Evolutionary conservation across 148 eudicot species (phyloP).

Genomic region (Amaranthus cruentus): DNA sequence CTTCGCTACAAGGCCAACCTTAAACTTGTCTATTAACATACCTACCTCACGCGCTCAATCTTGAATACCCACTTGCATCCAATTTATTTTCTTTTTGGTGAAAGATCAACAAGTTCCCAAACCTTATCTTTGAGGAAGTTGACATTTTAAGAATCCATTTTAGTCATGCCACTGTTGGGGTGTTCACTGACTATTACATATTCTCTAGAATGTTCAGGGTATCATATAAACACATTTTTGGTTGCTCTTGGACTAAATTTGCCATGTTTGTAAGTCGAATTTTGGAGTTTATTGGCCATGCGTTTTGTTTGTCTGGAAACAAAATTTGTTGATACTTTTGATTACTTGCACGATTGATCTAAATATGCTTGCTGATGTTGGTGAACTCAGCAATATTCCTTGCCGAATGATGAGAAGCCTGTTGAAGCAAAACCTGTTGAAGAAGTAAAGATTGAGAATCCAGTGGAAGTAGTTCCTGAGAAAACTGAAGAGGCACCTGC

Average conservation of each 20-base stretch:
- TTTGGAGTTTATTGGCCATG: conserved; percentile 6
- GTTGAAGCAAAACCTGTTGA: conserved; percentile 42
- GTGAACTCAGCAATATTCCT: conserved; percentile 30
- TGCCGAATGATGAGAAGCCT: conserved; percentile 34
- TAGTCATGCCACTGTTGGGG: background rate
- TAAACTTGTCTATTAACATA: too few species aligned
- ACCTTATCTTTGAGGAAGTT: background rate
- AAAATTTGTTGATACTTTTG: background rate
- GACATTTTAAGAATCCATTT: background rate
- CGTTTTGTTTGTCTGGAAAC: background rate
- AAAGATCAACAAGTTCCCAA: too few species aligned
- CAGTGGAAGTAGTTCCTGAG: conserved; percentile 42
- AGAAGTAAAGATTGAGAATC: conserved; percentile 37
- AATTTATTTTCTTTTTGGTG: too few species aligned
- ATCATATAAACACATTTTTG: background rate
- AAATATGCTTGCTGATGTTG: background rate
- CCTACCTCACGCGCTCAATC: too few species aligned
- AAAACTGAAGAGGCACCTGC: conserved; percentile 45
- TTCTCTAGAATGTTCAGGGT: background rate
- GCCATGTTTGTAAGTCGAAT: background rate
- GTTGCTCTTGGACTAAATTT: background rate
- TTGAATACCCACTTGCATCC: too few species aligned
- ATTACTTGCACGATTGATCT: conserved; percentile 7
- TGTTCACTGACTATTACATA: background rate
- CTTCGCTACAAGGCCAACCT: too few species aligned